Conservation (phyloP, 176 grass and related monocot genomes). For the Saccharum spontaneum region DNA sequence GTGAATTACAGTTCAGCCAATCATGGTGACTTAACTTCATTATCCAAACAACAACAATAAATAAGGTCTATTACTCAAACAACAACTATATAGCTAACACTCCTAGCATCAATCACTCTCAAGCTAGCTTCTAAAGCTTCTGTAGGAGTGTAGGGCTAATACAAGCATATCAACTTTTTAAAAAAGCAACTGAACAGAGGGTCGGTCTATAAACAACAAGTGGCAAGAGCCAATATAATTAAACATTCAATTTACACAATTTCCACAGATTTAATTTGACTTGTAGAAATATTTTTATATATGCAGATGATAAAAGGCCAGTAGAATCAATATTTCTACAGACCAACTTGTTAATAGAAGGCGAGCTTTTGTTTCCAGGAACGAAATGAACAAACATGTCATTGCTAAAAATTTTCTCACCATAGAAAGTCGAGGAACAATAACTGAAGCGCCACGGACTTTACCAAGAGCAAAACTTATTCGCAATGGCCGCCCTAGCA, state of each 20-base stretch:
- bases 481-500: slow-evolving; percentile 67
- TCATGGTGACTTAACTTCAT: neutral
- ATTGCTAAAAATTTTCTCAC: slow-evolving; percentile 27
- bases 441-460: slow-evolving; percentile 58
- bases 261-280: neutral
- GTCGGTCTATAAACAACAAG: neutral
- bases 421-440: slow-evolving; percentile 64
- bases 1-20: slow-evolving; percentile 24
- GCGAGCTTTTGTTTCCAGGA: neutral
- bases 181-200: neutral
- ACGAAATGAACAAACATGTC: neutral
- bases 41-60: slow-evolving; percentile 3
- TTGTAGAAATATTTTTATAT: slow-evolving; percentile 1
- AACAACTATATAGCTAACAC: neutral
- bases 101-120: neutral
- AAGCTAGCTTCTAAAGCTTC: neutral
- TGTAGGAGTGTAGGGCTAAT: neutral
- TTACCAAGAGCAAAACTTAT: slow-evolving; percentile 91
- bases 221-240: neutral
- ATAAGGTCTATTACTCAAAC: neutral
- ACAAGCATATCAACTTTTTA: neutral
- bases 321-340: neutral
- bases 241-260: neutral
- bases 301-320: neutral
- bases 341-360: slow-evolving; percentile 6